Base-by-base conservation (phyloP, 768 basidiomycete genomes). In the Dioszegia hungarica region DNA sequence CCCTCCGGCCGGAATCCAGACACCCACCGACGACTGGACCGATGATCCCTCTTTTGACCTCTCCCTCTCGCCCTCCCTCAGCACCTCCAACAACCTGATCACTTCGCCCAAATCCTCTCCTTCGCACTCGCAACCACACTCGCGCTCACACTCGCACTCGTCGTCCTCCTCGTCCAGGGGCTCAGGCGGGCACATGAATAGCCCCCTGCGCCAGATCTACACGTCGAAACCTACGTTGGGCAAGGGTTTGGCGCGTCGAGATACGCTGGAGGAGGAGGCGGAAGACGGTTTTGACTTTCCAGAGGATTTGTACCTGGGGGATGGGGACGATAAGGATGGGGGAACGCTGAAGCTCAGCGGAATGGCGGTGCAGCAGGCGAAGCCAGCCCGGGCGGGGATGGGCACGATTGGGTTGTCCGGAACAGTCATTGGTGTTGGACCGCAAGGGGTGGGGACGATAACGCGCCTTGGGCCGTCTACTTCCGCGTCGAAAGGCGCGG, bases 1-100 rank as follows among this genome's bases (percentile, higher is more conserved):
- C n/a, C 61, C 62, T 6, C 61, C 63, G 5, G 56, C 63, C 5
- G 59, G 60, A 17, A 43, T 50, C 0, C 59, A 49, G 45, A 53
- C 64, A 28, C 62, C 66, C 4, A 56, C 59, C 5, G 72, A 73
- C 24, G 65, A 73, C 56, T 73, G 72, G 72, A 53, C 59, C 15
- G 67, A 73, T 27, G 72, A 73, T 36, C 63, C 61, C 2, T 68
- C 70, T 14, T 73, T 73, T 49, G 69, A 69, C 37, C 47, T 73
- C 28, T 54, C 55, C 14, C 54, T 50, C 3, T 54, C 56, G 6
- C n/a, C 34, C 4, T 38, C 45, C 37, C 56, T 31, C 41, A 52
- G 34, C 33, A 6, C 31, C 14, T 14, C 31, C 31, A 22, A 6
- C 24, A n/a, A 3, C 11, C 43, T 38, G 9, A 22, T 34, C 43